Conservation (phyloP, 1,139 yeast genomes). For the Candida gigantensis region DNA sequence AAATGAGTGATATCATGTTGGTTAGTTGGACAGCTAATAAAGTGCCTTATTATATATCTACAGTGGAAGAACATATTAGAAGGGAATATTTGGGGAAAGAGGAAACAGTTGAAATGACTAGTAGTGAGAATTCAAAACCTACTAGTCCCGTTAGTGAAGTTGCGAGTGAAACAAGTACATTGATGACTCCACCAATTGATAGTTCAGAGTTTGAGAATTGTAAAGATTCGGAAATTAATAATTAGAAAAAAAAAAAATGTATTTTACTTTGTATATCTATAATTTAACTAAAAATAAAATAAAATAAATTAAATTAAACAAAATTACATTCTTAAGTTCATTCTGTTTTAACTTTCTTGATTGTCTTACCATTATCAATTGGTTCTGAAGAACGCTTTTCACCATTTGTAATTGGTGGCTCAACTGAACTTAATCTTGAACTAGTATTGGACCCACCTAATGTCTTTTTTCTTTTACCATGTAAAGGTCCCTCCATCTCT, state of each 20-base stretch:
- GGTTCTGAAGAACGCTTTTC: slow-evolving; percentile 7
- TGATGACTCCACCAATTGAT: slow-evolving; percentile 11
- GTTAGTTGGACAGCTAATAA: slow-evolving; percentile 93
- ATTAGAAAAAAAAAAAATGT: no score
- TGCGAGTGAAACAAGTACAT: not conserved
- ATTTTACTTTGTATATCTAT: not conserved
- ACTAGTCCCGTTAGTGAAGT: slow-evolving; percentile 5
- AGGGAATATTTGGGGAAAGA: slow-evolving; percentile 26
- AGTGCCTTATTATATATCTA: slow-evolving; percentile 77
- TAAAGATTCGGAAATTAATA: not conserved
- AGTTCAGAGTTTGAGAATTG: slow-evolving; percentile 3
- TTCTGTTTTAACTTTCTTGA: slow-evolving; percentile 3
- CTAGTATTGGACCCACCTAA: slow-evolving; percentile 28
- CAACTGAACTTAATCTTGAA: slow-evolving; percentile 37
- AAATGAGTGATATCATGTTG: slow-evolving; percentile 63
- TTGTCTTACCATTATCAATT: not conserved
- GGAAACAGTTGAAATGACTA: slow-evolving; percentile 8
- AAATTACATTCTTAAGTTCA: no score
- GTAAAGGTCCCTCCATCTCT: slow-evolving; percentile 72
- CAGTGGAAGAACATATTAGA: slow-evolving; percentile 51
- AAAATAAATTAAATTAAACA: no score
- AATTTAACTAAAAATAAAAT: not conserved
- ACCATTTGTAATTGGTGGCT: slow-evolving; percentile 23
- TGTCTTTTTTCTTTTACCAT: slow-evolving; percentile 33
- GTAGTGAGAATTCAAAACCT: slow-evolving; percentile 10